phyloP scores from a whole-genome alignment of 805 yeast genomes.

The Teunomyces cretensis region DNA sequence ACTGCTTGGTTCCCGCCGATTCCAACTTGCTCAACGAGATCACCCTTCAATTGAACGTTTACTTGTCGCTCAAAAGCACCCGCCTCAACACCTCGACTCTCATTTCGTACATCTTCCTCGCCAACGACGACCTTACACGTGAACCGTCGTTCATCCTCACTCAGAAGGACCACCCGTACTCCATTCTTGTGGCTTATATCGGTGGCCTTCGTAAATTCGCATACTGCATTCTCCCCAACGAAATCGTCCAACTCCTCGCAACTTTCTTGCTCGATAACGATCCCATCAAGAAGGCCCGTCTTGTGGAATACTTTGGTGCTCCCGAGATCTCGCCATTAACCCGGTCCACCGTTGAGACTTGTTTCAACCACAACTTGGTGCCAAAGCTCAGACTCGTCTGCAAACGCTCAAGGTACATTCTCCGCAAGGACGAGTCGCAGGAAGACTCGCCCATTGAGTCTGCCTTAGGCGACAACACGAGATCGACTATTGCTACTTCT shows the following conservation, averaged over 20 bases:
- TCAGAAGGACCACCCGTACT: constrained; percentile 22
- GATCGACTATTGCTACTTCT: not conserved
- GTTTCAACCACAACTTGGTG: constrained; percentile 23
- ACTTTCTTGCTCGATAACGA: constrained; percentile 19
- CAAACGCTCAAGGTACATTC: constrained; percentile 29
- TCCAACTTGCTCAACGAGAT: constrained; percentile 32
- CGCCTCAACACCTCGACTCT: constrained; percentile 7
- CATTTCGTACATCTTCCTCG: constrained; percentile 25
- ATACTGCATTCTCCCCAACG: constrained; percentile 39
- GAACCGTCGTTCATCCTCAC: constrained; percentile 34
- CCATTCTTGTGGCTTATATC: constrained; percentile 34
- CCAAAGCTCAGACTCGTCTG: constrained; percentile 31
- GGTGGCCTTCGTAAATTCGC: constrained; percentile 43
- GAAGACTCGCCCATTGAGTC: not conserved
- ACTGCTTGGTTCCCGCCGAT: constrained; percentile 35
- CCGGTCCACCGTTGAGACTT: constrained; percentile 27
- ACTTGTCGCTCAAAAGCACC: constrained; percentile 25
- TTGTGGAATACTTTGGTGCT: constrained; percentile 18
- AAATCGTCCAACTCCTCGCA: constrained; percentile 20
- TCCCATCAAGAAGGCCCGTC: not conserved
- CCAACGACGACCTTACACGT: constrained; percentile 7
- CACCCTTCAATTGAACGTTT: constrained; percentile 33
- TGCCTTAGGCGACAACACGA: not conserved
- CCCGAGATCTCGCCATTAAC: constrained; percentile 20
- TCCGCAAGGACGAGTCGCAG: constrained; percentile 20